Evolutionary conservation across 108 stramenopile species (phyloP), one percentile per base, ranked within the genome.

Genomic region (Asterionellopsis glacialis): DNA sequence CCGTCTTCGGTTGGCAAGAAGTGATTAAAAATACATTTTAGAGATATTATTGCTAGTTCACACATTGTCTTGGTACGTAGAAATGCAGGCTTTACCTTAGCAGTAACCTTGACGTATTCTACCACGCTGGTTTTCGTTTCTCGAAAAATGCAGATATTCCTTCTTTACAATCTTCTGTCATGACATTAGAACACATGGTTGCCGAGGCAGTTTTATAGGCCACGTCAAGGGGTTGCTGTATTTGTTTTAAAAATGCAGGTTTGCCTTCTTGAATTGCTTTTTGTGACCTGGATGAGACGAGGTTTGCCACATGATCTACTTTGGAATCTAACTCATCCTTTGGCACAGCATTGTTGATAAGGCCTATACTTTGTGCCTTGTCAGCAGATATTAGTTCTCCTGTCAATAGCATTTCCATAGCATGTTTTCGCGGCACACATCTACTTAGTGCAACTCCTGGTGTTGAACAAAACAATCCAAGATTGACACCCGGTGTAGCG

Each of bases 351-450:
- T 61, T 58, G 11, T 75, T 81, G 18, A 86, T 55, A 23, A 87
- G 67, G 0, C 82, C 86, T 58, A 71, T 73, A 27, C 57, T 18
- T 22, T 67, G 43, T 16, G 90, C 90, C 15, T 85, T 68, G 22
- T 69, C 27, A 14, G 90, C 80, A 6, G 79, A 65, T 33, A 91
- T 80, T 10, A 75, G 41, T 6, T 77, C 59, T 12, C 86, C 90
- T 6, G 90, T 91, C 16, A 86, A 48, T 45, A 91, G 63, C 90
- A 91, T 91, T 25, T 84, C 82, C 75, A 91, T 71, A n/a, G 86
- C 82, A 18, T 70, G 76, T 59, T 91, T 91, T 26, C 52, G 54
- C 27, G 59, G 59, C 16, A 91, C 43, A 28, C 57, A 55, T 28
- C 86, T 67, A 22, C 72, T 75, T 4, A 88, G 57, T 1, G 90